Evolutionary conservation across 768 basidiomycete species (phyloP), one percentile per base, ranked within the genome.

Genomic region (Pleurotus sapidus): DNA sequence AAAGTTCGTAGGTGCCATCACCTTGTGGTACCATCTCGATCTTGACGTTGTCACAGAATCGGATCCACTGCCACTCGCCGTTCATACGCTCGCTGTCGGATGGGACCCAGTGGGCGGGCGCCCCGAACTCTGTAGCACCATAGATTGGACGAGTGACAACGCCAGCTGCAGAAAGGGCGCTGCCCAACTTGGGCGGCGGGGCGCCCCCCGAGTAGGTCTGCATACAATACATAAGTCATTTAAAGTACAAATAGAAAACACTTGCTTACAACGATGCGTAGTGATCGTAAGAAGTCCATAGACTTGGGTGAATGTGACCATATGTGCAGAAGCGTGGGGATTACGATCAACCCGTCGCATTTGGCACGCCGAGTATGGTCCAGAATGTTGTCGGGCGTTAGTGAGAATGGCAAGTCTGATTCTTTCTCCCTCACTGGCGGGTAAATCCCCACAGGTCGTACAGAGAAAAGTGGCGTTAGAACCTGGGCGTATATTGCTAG

Each of bases 331-430:
- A 81, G 64, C 0, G 73, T 46, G 0, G 80, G 78, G 18, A 78
- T 72, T 0, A 65, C 70, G 30, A 75, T 62, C 1, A 80, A 51
- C 1, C 59, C 55, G 18, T 70, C 67, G 17, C 64, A 70, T n/a
- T 68, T 61, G 0, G 67, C 70, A 27, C 65, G 56, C 14, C 61
- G 60, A 7, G 72, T 61, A 45, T 72, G 70, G 4, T 74, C 68
- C 3, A 81, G 57, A 34, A 78, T 68, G 55, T 73, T 77, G 2
- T 74, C 69, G 1, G 76, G 65, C 4, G 75, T 72, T 1, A 77
- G 75, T 30, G 68, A 63, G 5, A 73, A 57, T 1, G 80, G 79
- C 23, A 66, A 64, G 12, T 57, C 17, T 0, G 60, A 58, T 12
- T 63, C 47, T 6, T 63, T 57, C 12, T 57, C 60, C 11, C 64